These are phyloP conservation scores for Suillus tomentosus DNA, from an alignment of 768 basidiomycete genomes.

Conservation along the genomic window DNA sequence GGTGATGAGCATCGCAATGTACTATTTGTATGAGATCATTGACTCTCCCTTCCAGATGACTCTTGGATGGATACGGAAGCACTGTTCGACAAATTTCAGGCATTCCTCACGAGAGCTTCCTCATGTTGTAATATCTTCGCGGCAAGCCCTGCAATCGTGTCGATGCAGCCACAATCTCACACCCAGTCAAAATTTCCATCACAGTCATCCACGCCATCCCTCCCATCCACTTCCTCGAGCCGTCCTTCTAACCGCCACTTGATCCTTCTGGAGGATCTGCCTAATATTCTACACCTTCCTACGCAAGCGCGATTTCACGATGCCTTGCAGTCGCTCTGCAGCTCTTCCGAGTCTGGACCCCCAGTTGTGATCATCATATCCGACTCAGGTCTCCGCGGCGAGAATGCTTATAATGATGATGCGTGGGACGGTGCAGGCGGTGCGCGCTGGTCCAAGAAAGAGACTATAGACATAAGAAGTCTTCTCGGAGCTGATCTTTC, in stretches of 20 bases:
- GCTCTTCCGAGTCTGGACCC: constrained; percentile 31
- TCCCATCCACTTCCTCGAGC: constrained; percentile 16
- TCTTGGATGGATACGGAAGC: constrained; percentile 23
- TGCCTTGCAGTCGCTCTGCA: constrained; percentile 57
- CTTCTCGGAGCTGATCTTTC: constrained; percentile 72
- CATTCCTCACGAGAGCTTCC: constrained; percentile 72
- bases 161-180: constrained; percentile 2
- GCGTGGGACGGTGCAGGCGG: constrained; percentile 48
- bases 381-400: constrained; percentile 79
- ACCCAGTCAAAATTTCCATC: constrained; percentile 6
- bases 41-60: constrained; percentile 16
- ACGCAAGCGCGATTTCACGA: constrained; percentile 76
- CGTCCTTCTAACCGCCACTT: constrained; percentile 47
- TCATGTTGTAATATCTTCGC: constrained; percentile 57
- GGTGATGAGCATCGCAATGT: background rate
- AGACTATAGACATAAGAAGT: constrained; percentile 65
- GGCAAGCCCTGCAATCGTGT: background rate
- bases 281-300: constrained; percentile 78
- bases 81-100: constrained; percentile 67
- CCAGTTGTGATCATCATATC: constrained; percentile 86
- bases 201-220: constrained; percentile 13
- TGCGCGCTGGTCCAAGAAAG: constrained; percentile 48
- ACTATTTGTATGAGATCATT: background rate
- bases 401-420: constrained; percentile 47
- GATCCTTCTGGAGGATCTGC: constrained; percentile 87